Percentiles rank a stretch among this genome's conserved stretches.
phyloP scores from a whole-genome alignment of 305 asterid genomes.

The Euphrasia arctica region DNA sequence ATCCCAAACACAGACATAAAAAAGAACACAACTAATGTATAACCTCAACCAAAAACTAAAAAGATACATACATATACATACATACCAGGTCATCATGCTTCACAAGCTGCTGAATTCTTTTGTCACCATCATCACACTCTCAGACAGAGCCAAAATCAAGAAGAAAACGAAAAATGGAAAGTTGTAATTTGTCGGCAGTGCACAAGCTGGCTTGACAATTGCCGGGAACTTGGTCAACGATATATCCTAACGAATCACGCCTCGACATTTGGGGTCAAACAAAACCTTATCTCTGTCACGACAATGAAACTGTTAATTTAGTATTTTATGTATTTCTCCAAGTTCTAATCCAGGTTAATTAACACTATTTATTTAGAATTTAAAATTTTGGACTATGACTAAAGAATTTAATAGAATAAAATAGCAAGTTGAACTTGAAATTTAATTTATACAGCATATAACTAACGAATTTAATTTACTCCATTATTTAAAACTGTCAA shows the following conservation, averaged over 20 bases:
- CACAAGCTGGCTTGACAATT: neutral
- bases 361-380: too few relatives aligned
- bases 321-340: too few relatives aligned
- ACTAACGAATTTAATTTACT: too few relatives aligned
- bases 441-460: too few relatives aligned
- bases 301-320: too few relatives aligned
- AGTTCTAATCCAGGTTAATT: too few relatives aligned
- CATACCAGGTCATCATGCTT: constrained; percentile 17
- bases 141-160: neutral
- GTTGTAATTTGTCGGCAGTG: neutral
- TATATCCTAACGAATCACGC: neutral
- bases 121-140: constrained; percentile 18
- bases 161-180: neutral
- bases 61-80: constrained; percentile 11
- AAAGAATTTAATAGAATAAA: too few relatives aligned
- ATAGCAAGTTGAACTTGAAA: too few relatives aligned
- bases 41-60: neutral
- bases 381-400: too few relatives aligned
- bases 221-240: constrained; percentile 20
- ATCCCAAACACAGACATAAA: neutral
- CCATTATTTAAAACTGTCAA: too few relatives aligned
- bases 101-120: neutral
- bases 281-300: neutral
- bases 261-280: constrained; percentile 2
- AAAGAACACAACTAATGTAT: neutral